These are phyloP conservation scores for Pseudopediastrum boryanum DNA, from an alignment of 139 green algal species.

Conservation along the genomic window DNA sequence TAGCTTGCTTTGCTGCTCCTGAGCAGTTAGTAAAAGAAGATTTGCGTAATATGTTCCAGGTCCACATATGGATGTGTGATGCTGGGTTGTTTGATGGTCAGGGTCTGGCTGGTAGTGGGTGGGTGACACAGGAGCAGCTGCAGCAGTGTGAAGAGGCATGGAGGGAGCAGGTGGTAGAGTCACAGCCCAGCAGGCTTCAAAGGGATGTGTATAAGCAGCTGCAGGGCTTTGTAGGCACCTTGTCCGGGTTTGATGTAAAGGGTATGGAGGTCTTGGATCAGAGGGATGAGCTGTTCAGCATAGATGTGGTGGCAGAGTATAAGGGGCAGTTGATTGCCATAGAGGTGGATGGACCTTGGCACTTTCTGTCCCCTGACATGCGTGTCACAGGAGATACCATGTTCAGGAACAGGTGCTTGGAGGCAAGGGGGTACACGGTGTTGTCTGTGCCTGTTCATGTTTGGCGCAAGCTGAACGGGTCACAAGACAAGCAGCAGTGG, in stretches of 20 bases:
- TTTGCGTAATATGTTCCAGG: background rate
- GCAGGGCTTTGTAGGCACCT: background rate
- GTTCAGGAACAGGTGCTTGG: conserved; percentile 1
- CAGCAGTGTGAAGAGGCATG: background rate
- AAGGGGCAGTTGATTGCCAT: background rate
- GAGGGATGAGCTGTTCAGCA: background rate
- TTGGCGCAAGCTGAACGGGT: background rate
- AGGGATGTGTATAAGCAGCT: background rate
- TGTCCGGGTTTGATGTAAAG: background rate
- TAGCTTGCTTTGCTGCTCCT: too few relatives aligned
- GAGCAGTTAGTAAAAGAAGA: background rate
- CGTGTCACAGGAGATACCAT: background rate
- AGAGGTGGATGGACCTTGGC: background rate
- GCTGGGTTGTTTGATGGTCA: background rate
- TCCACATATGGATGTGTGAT: background rate
- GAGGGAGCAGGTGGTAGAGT: background rate
- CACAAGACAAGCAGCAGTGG: background rate
- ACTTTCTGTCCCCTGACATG: conserved; percentile 16
- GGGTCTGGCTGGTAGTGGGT: background rate
- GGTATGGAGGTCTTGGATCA: background rate
- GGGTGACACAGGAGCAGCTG: conserved; percentile 6
- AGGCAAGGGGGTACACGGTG: background rate
- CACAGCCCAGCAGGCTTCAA: background rate
- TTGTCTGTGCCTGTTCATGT: background rate
- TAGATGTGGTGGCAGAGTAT: background rate